A percentile compares a stretch with the other conserved stretches of the same genome.
These are phyloP conservation scores for Xylaria palmicola DNA, from an alignment of 495 filamentous ascomycete genomes.

Conservation along the genomic window DNA sequence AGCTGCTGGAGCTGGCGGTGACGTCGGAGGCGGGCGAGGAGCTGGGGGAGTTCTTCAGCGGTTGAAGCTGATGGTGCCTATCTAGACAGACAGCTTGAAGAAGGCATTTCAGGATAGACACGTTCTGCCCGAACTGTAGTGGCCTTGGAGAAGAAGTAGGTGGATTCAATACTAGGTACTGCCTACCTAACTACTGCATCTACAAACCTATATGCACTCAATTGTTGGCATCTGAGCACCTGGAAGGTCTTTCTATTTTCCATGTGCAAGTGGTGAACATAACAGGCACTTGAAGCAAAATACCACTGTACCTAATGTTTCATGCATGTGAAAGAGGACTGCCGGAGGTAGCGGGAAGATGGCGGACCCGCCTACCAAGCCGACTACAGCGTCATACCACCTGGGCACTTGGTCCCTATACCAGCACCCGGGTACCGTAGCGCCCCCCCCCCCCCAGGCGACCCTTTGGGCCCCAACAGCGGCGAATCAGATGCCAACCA, in stretches of 20 bases:
- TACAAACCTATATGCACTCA: too few species aligned
- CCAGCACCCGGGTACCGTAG: neutral
- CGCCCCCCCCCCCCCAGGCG: neutral
- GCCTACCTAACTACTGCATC: too few species aligned
- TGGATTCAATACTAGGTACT: neutral
- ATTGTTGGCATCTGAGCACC: too few species aligned
- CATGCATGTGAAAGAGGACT: neutral
- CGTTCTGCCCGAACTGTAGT: neutral
- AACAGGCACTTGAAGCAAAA: too few species aligned
- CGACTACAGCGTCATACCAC: too few species aligned
- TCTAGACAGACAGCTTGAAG: neutral
- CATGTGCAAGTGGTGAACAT: too few species aligned
- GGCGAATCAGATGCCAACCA: too few species aligned
- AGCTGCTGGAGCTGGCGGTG: constrained; percentile 46
- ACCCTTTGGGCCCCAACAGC: too few species aligned
- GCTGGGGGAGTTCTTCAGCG: constrained; percentile 41
- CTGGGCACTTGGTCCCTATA: neutral
- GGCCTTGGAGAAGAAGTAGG: neutral
- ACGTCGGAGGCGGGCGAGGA: constrained; percentile 45
- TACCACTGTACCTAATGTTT: too few species aligned
- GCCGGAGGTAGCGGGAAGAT: neutral
- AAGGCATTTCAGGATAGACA: neutral
- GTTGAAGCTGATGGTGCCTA: constrained; percentile 11
- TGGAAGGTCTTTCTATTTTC: too few species aligned
- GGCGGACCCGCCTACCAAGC: neutral